Evolutionary conservation across 1,284 basidiomycete species (phyloP).

Genomic region (Malassezia japonica): DNA sequence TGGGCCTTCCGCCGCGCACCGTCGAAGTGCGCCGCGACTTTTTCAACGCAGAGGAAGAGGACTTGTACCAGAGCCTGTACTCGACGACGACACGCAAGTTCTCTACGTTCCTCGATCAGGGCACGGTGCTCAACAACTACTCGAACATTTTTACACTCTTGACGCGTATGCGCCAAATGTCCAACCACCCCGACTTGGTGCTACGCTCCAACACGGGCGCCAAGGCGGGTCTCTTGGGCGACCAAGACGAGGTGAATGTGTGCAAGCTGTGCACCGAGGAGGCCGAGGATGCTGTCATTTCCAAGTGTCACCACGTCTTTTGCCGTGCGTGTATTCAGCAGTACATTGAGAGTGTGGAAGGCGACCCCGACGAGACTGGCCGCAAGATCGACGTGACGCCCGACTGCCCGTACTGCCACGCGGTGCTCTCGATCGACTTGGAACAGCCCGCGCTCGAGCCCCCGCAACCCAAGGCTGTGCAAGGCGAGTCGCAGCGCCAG

Average conservation of each 20-base stretch:
- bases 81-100: slow-evolving; percentile 87
- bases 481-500: slow-evolving; percentile 57
- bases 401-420: slow-evolving; percentile 87
- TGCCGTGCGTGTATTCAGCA: slow-evolving; percentile 92
- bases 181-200: slow-evolving; percentile 71
- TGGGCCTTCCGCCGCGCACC: slow-evolving; percentile 88
- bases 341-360: slow-evolving; percentile 58
- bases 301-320: slow-evolving; percentile 69
- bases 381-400: slow-evolving; percentile 52
- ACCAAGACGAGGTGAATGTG: slow-evolving; percentile 46
- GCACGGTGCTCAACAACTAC: slow-evolving; percentile 59
- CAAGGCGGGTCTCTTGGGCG: slow-evolving; percentile 31
- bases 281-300: slow-evolving; percentile 85
- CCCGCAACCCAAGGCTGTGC: slow-evolving; percentile 54
- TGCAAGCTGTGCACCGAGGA: slow-evolving; percentile 94
- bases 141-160: slow-evolving; percentile 51
- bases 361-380: slow-evolving; percentile 5
- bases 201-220: slow-evolving; percentile 65
- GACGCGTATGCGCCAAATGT: slow-evolving; percentile 48
- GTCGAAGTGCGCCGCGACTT: slow-evolving; percentile 80
- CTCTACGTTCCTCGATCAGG: slow-evolving; percentile 75
- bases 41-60: slow-evolving; percentile 94
- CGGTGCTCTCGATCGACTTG: slow-evolving; percentile 84
- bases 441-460: slow-evolving; percentile 82
- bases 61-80: slow-evolving; percentile 84